Base-by-base conservation (phyloP, 306 rosid genomes). In the Quercus cerris region DNA sequence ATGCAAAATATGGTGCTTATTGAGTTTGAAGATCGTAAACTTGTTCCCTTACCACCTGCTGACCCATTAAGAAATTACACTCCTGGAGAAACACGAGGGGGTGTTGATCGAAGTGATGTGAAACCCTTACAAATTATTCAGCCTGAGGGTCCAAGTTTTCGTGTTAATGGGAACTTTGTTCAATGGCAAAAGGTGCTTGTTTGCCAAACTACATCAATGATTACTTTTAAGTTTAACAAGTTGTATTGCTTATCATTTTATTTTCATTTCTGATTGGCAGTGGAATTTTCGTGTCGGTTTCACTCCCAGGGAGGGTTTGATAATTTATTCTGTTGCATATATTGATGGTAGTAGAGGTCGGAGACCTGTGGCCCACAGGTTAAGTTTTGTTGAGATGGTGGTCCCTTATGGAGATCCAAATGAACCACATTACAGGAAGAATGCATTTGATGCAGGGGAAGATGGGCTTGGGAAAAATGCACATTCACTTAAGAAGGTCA, bases 391-490 rank as follows among this genome's bases (percentile, higher is more conserved):
- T 75, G 97, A 92, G 87, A 92, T 92, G 97, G 97, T 92, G 64
- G 97, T 92, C 78, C 97, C 97, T 30, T 92, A 92, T 69, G 97
- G 97, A 66, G 97, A 92, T 86, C 93, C 97, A 41, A 92, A 92
- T 80, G 93, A 88, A 85, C 97, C 97, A 76, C 97, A 92, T 80
- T 90, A 90, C 77, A 87, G 97, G 83, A 92, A 92, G 81, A 92
- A 90, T 81, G 97, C 97, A 70, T 92, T 92, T 84, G 97, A 92
- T 87, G 97, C 94, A 0, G 97, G 97, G 51, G 97, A 92, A 85
- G 97, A 92, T 81, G 97, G 97, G 67, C 74, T 90, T 54, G 97
- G 97, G 22, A 88, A 92, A 84, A 92, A 92, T 84, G 91, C 97
- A 38, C 97, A 92, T 81, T 92, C 97, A 51, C 94, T 92, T 71